These are phyloP conservation scores for Mycena vitilis DNA, from an alignment of 768 basidiomycete genomes.

Conservation along the genomic window DNA sequence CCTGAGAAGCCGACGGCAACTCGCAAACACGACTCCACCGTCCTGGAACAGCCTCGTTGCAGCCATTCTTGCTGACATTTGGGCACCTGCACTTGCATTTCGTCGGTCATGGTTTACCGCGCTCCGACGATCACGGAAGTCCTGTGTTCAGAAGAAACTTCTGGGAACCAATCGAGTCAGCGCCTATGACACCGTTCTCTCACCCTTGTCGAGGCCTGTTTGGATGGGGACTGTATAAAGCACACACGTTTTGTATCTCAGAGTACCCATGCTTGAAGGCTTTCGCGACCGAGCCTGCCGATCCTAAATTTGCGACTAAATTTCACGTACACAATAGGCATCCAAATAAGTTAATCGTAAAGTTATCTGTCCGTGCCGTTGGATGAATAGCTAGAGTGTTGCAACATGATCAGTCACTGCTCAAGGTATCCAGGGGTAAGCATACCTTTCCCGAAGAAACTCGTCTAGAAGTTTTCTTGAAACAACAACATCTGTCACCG, in stretches of 20 bases:
- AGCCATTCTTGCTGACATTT: no score
- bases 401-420: no score
- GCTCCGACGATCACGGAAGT: not conserved
- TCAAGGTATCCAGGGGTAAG: slow-evolving; percentile 1
- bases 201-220: not conserved
- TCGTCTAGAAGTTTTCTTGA: slow-evolving; percentile 27
- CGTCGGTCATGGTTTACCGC: not conserved
- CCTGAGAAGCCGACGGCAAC: not conserved
- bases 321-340: not conserved
- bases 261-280: no score
- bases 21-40: not conserved
- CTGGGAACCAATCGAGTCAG: not conserved
- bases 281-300: no score
- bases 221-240: not conserved
- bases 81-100: not conserved
- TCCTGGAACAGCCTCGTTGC: not conserved
- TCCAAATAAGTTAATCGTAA: not conserved
- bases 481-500: not conserved
- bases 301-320: no score
- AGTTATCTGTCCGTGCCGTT: not conserved
- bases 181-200: not conserved
- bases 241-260: not conserved
- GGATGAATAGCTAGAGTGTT: not conserved
- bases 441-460: slow-evolving; percentile 70
- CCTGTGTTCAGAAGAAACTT: not conserved